Conservation (phyloP, 176 grass and related monocot species). For the Aechmea fasciata region DNA sequence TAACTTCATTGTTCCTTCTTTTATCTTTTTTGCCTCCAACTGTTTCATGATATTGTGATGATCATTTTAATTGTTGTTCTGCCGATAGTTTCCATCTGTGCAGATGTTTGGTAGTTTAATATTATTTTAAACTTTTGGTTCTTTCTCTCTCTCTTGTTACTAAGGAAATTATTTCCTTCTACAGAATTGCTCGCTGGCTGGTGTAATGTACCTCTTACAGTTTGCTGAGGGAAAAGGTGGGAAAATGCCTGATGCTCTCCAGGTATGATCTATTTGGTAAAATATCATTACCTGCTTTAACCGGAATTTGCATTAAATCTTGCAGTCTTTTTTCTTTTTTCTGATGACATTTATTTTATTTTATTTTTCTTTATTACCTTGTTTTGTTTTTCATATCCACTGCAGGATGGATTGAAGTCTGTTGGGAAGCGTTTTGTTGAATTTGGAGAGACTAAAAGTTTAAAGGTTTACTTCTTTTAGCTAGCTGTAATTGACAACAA, state of each 20-base stretch:
- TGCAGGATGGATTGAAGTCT: background rate
- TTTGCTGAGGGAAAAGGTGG: constrained; percentile 92
- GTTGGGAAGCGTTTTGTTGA: background rate
- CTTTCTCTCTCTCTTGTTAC: background rate
- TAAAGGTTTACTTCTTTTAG: background rate
- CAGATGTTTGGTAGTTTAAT: no score
- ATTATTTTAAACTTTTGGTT: background rate
- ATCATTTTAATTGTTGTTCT: no score
- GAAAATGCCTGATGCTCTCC: constrained; percentile 66
- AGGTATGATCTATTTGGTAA: constrained; percentile 1
- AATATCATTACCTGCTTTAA: background rate
- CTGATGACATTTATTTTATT: background rate
- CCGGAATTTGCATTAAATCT: background rate
- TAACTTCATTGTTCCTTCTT: background rate
- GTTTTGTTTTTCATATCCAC: background rate
- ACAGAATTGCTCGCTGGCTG: constrained; percentile 81
- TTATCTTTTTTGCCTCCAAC: background rate
- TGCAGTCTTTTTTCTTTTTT: background rate
- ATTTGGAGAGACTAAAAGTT: background rate
- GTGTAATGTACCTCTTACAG: constrained; percentile 96
- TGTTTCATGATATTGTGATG: no score
- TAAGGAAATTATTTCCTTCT: constrained; percentile 23
- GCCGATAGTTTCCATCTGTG: no score
- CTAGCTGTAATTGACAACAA: background rate
- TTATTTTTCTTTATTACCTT: background rate